Base-by-base conservation (phyloP, 2,329 filamentous ascomycete genomes). In the Aureobasidium leucospermi region DNA sequence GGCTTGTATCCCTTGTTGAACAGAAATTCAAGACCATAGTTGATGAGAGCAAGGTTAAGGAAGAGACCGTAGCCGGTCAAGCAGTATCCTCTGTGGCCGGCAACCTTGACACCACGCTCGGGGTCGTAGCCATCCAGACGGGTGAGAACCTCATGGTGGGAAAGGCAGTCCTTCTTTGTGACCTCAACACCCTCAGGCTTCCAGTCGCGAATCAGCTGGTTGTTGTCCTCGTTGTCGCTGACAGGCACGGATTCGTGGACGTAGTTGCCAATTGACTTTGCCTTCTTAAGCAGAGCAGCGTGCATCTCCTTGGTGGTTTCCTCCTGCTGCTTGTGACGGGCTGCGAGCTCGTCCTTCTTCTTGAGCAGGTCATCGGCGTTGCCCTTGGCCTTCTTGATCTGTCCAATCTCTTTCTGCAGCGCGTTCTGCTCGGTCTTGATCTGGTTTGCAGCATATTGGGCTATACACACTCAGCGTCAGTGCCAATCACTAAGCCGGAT, bases 351-450 rank as follows among this genome's bases (percentile, higher is more conserved):
- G 53, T 80, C 79, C 76, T 96, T 96, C 72, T 93, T 79, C 70
- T 86, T 79, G 61, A 96, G 79, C 62, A 96, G 79, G 42, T 91
- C 88, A 66, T 84, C 84, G 42, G 90, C 90, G 72, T 93, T 85
- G 77, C 96, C 90, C 79, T 96, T 96, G 66, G 86, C 86, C 86
- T 96, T 96, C 79, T 96, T 96, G 81, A 93, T 95, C 69, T 83
- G 79, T 16, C 89, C 90, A 70, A 97, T 96, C 72, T 91, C 85
- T 76, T 96, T 96, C 73, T 96, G 89, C 32, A 90, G 82, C 19
- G 83, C 85, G 76, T 97, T 97, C 75, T 96, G 92, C 77, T 89
- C 85, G 68, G 85, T 85, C 65, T 87, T 88, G 66, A 94, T 82
- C 73, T 96, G 90, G 19, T 86, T 90, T 7, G 86, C 88, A 58